Base-by-base conservation (phyloP, 345 rosid genomes). In the Leavenworthia alabamica region DNA sequence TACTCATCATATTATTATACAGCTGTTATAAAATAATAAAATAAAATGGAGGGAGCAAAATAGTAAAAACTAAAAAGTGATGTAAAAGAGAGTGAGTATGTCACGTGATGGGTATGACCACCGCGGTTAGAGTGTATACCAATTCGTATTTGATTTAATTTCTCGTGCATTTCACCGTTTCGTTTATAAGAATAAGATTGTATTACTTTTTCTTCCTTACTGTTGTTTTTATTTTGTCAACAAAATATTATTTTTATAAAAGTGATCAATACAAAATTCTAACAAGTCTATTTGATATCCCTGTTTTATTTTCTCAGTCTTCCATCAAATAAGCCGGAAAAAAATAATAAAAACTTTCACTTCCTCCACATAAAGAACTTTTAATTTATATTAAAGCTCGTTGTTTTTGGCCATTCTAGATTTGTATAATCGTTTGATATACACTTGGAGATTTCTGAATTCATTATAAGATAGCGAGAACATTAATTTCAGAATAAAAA, bases 41-140 rank as follows among this genome's bases (percentile, higher is more conserved):
- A 32, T 63, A 29, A n/a, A 24, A 35, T 45, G 62, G 62, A 55
- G 56, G 48, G 48, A 66, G 56, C 43, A 37, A 56, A 27, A 13
- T 19, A 17, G 49, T 45, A 36, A 29, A 57, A 47, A 17, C 42
- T 45, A 36, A 29, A 57, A 47, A 32, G 51, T 67, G 72, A 48
- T 44, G 42, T 19, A 60, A 60, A 5, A 49, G 26, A 49, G 28
- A 41, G 49, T 67, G 8, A 8, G 8, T 42, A 11, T 22, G 2
- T 67, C 72, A 68, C 72, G 59, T 50, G 72, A 59, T 43, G 29
- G 53, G 60, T 59, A 67, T 67, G 70, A 68, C 60, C 60, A 68
- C 72, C 72, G 66, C 56, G 32, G 46, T 41, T 42, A 1, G 20
- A 59, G 52, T 67, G 37, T 67, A n/a, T n/a, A 59, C 53, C 60